phyloP scores from a whole-genome alignment of 345 rosid genomes.

The Physaria fendleri region DNA sequence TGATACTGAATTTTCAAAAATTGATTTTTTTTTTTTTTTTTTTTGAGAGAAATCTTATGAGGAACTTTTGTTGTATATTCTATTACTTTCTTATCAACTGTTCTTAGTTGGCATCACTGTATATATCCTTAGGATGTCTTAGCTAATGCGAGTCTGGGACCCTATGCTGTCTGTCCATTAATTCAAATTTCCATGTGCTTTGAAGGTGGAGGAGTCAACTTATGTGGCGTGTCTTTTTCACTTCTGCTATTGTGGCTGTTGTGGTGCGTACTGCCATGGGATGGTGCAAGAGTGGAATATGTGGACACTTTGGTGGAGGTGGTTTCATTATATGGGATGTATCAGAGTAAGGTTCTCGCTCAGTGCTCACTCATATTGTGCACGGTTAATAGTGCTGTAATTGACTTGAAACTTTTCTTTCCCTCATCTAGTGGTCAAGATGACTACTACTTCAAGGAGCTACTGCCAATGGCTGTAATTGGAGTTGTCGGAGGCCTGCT shows the following conservation, averaged over 20 bases:
- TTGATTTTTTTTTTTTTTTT: too few relatives aligned
- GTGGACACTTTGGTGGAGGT: constrained; percentile 96
- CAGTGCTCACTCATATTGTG: constrained; percentile 4
- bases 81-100: background rate
- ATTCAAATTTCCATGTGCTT: constrained; percentile 14
- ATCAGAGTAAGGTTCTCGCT: constrained; percentile 63
- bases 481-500: constrained; percentile 93
- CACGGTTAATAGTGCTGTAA: background rate
- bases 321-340: constrained; percentile 98
- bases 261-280: constrained; percentile 97
- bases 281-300: constrained; percentile 90
- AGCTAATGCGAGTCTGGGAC: background rate
- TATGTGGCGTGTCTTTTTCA: constrained; percentile 99
- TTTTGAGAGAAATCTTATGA: background rate
- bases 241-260: constrained; percentile 96
- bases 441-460: constrained; percentile 85
- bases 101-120: background rate
- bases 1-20: background rate
- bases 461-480: constrained; percentile 94
- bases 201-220: constrained; percentile 99
- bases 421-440: constrained; percentile 73
- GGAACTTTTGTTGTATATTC: background rate
- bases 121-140: background rate
- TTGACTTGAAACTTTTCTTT: constrained; percentile 5
- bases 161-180: background rate